These are phyloP conservation scores for Mycena capillaripes DNA, from an alignment of 768 basidiomycete species.

Conservation along the genomic window DNA sequence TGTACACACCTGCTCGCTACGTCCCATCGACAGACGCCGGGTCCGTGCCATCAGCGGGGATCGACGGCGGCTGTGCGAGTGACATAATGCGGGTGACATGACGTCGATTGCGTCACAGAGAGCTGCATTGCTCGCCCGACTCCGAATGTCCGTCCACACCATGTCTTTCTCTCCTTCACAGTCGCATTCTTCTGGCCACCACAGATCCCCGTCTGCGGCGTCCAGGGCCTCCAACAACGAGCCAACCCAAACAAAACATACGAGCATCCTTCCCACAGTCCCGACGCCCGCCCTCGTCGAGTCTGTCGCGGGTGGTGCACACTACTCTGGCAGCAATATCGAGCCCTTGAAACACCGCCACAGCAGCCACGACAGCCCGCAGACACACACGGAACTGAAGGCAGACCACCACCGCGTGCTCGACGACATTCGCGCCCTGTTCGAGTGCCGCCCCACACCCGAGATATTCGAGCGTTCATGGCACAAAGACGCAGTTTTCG, in stretches of 20 bases:
- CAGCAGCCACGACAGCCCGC: slow-evolving; percentile 50
- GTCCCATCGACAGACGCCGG: too few relatives aligned
- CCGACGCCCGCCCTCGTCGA: slow-evolving; percentile 67
- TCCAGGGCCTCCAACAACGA: slow-evolving; percentile 43
- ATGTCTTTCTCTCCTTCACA: too few relatives aligned
- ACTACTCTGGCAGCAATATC: slow-evolving; percentile 68
- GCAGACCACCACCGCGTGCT: slow-evolving; percentile 63
- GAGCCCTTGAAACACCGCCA: slow-evolving; percentile 55
- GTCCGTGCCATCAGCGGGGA: too few relatives aligned
- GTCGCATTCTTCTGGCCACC: too few relatives aligned
- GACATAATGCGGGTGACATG: too few relatives aligned
- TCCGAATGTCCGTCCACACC: too few relatives aligned
- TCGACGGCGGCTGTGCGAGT: too few relatives aligned
- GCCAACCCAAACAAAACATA: slow-evolving; percentile 61
- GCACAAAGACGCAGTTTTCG: slow-evolving; percentile 67
- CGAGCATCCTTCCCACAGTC: too few relatives aligned
- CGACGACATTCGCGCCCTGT: slow-evolving; percentile 71
- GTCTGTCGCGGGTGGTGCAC: slow-evolving; percentile 72
- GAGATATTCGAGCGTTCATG: slow-evolving; percentile 69
- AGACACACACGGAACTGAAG: slow-evolving; percentile 54
- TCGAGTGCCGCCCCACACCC: slow-evolving; percentile 64
- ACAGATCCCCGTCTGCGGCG: too few relatives aligned
- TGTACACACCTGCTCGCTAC: too few relatives aligned
- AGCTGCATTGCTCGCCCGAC: too few relatives aligned
- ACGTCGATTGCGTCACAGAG: too few relatives aligned